Percentiles rank a stretch among this genome's conserved stretches.
These are phyloP conservation scores for Starmerella potacharoeniae DNA, from an alignment of 805 yeast species.

Conservation along the genomic window DNA sequence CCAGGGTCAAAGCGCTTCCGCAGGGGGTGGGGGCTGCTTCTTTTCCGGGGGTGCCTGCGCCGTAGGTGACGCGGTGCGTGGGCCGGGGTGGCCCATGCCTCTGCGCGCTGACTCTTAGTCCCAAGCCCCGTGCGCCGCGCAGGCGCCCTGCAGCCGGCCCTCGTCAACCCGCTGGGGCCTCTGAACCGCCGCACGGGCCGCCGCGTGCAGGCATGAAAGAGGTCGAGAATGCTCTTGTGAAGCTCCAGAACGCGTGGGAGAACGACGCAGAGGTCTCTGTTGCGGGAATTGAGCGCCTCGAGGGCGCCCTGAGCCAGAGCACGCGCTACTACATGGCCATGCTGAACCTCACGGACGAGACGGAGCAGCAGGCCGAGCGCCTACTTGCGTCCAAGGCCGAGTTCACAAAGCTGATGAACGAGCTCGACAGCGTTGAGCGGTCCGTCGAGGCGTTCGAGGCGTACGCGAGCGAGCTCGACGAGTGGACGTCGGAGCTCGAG, in stretches of 20 bases:
- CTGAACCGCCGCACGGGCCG: too few relatives aligned
- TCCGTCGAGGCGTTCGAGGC: constrained; percentile 31
- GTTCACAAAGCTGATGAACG: background rate
- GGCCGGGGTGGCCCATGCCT: too few relatives aligned
- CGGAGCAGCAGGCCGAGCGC: constrained; percentile 21
- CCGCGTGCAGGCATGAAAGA: background rate
- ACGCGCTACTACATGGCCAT: constrained; percentile 11
- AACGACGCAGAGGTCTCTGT: constrained; percentile 17
- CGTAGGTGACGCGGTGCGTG: too few relatives aligned
- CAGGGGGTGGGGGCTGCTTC: background rate
- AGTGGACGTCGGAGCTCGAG: constrained; percentile 47
- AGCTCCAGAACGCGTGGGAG: constrained; percentile 15
- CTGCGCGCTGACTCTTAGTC: too few relatives aligned
- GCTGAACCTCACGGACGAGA: constrained; percentile 20
- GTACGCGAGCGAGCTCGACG: constrained; percentile 47
- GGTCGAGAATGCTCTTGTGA: constrained; percentile 12
- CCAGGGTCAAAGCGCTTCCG: background rate
- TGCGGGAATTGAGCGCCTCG: constrained; percentile 15
- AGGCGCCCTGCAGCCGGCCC: too few relatives aligned
- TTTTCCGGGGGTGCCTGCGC: too few relatives aligned
- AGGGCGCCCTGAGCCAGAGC: constrained; percentile 11
- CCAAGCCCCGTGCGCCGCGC: too few relatives aligned
- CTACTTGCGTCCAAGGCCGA: constrained; percentile 11
- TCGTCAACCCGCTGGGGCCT: too few relatives aligned
- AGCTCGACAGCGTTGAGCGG: constrained; percentile 18